phyloP scores from a whole-genome alignment of 176 grass and related monocot species.

The Otatea glauca region DNA sequence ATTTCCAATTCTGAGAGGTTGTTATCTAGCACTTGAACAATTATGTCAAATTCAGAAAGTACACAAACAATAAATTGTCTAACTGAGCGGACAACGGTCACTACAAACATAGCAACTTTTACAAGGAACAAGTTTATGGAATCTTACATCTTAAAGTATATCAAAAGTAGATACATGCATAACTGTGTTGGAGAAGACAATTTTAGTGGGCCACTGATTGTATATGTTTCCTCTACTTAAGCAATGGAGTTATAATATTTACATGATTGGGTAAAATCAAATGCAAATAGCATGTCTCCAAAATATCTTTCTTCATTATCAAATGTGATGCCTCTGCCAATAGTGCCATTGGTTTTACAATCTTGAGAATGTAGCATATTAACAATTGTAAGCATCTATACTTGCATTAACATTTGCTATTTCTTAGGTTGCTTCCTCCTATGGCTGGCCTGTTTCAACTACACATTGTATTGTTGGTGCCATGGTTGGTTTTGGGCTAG shows the following conservation, averaged over 20 bases:
- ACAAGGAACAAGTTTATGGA: not conserved
- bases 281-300: constrained; percentile 14
- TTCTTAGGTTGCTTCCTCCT: constrained; percentile 94
- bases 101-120: constrained; percentile 1
- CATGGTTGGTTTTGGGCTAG: constrained; percentile 98
- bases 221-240: constrained; percentile 30
- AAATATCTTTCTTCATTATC: constrained; percentile 6
- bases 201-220: constrained; percentile 16
- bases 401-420: constrained; percentile 19
- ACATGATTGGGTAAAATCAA: constrained; percentile 18
- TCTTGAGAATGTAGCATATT: constrained; percentile 31
- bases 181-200: constrained; percentile 9
- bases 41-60: not conserved
- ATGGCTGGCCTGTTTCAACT: constrained; percentile 96
- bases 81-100: not conserved
- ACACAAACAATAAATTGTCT: not conserved
- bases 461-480: constrained; percentile 98
- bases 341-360: not conserved
- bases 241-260: constrained; percentile 12
- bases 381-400: constrained; percentile 29
- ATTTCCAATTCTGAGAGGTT: constrained; percentile 23
- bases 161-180: not conserved
- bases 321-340: not conserved
- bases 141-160: not conserved
- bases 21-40: not conserved